phyloP scores from a whole-genome alignment of 257 asterid species.

The Solanum chmielewskii region DNA sequence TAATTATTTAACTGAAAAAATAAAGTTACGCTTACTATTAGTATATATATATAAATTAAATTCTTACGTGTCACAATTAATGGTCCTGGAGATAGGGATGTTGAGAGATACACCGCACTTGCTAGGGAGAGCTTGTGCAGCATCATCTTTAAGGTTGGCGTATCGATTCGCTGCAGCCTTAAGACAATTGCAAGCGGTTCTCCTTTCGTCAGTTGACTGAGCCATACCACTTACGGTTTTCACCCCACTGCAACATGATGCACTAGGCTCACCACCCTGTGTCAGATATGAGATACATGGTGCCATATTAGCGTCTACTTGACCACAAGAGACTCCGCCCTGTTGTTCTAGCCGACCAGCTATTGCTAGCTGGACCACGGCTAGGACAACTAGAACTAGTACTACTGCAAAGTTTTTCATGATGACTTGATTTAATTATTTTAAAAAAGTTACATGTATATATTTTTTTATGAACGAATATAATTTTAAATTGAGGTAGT shows the following conservation, averaged over 20 bases:
- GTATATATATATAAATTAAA: background rate
- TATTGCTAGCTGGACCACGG: background rate
- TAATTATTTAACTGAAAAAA: background rate
- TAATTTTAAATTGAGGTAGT: background rate
- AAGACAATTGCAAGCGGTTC: slow-evolving; percentile 21
- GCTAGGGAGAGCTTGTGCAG: slow-evolving; percentile 20
- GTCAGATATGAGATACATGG: slow-evolving; percentile 24
- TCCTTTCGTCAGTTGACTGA: slow-evolving; percentile 10
- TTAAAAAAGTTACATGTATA: background rate
- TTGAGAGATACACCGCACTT: slow-evolving; percentile 28
- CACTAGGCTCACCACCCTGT: slow-evolving; percentile 9
- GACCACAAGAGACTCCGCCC: slow-evolving; percentile 5
- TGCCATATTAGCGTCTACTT: slow-evolving; percentile 17
- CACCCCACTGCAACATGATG: slow-evolving; percentile 21
- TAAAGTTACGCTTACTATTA: background rate
- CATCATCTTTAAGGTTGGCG: slow-evolving; percentile 21
- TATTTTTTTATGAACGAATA: background rate
- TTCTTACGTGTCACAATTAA: slow-evolving; percentile 24
- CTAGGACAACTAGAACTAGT: background rate
- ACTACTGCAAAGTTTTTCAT: background rate
- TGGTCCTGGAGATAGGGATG: slow-evolving; percentile 26
- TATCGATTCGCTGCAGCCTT: slow-evolving; percentile 20
- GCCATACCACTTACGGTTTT: slow-evolving; percentile 10
- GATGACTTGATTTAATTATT: background rate
- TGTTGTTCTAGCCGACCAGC: background rate